phyloP scores from a whole-genome alignment of 2,329 filamentous ascomycete genomes.

The Fusarium denticulatum region DNA sequence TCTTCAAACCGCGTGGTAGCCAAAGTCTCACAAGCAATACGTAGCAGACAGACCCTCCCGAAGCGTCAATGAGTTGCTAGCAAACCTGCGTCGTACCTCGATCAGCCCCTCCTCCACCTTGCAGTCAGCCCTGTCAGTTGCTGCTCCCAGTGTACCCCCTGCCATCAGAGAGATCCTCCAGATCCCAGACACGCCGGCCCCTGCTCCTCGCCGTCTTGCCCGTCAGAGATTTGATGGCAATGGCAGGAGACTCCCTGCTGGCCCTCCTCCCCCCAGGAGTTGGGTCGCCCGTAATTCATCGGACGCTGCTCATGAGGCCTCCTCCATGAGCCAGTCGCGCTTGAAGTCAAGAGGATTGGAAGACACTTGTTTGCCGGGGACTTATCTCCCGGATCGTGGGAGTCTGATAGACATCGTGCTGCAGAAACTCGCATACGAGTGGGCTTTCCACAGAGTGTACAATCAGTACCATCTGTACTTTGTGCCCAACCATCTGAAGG shows the following conservation, averaged over 20 bases:
- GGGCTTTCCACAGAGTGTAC: constrained; percentile 65
- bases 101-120: constrained; percentile 42
- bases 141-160: constrained; percentile 66
- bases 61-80: constrained; percentile 69
- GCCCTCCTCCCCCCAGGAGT: constrained; percentile 67
- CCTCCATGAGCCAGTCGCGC: constrained; percentile 32
- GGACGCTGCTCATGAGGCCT: constrained; percentile 24
- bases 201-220: constrained; percentile 57
- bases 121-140: constrained; percentile 43
- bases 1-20: constrained; percentile 42
- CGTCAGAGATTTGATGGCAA: constrained; percentile 55
- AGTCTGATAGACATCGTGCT: constrained; percentile 65
- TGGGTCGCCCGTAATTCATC: constrained; percentile 55
- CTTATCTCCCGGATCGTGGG: constrained; percentile 54
- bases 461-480: constrained; percentile 66
- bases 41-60: constrained; percentile 48
- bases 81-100: constrained; percentile 62
- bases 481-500: constrained; percentile 63
- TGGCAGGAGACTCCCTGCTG: constrained; percentile 64
- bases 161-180: constrained; percentile 67
- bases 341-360: constrained; percentile 30
- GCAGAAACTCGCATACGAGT: constrained; percentile 61
- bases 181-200: constrained; percentile 66
- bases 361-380: constrained; percentile 54
- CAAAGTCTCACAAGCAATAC: constrained; percentile 43